Conservation (phyloP, 106 monocot genomes). For the Agapanthus africanus region DNA sequence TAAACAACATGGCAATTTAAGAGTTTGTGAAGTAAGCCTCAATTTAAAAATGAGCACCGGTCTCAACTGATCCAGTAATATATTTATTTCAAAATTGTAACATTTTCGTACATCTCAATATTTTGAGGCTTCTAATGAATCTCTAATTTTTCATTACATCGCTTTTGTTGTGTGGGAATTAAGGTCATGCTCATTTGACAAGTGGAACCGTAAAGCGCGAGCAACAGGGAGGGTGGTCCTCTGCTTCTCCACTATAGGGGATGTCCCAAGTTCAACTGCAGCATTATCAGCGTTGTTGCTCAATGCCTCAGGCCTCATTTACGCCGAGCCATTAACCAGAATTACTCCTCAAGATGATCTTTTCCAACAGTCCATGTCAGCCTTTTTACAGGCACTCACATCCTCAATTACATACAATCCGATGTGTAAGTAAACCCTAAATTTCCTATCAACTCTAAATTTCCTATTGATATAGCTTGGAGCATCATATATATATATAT, state of each 20-base stretch:
- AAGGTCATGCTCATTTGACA: conserved; percentile 43
- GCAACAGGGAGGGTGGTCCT: conserved; percentile 45
- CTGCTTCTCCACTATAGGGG: conserved; percentile 53
- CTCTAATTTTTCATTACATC: too few species aligned
- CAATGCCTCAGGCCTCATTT: conserved; percentile 61
- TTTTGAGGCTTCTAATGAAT: too few species aligned
- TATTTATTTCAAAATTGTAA: too few species aligned
- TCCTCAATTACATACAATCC: conserved; percentile 52
- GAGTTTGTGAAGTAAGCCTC: too few species aligned
- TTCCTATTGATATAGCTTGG: too few species aligned
- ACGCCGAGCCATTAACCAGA: conserved; percentile 31
- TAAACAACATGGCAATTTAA: too few species aligned
- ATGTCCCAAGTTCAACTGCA: conserved; percentile 37
- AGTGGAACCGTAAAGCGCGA: conserved; percentile 24
- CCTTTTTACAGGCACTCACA: conserved; percentile 53
- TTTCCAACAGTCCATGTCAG: conserved; percentile 61
- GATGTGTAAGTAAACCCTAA: too few species aligned
- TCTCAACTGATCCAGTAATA: too few species aligned
- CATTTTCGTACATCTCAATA: too few species aligned
- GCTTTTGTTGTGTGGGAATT: conserved; percentile 2
- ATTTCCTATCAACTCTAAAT: too few species aligned
- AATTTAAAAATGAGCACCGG: too few species aligned
- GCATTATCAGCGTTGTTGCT: conserved; percentile 33
- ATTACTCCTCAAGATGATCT: conserved; percentile 38
- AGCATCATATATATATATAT: too few species aligned